Percentiles rank a stretch among this genome's conserved stretches.
phyloP scores from a whole-genome alignment of 805 yeast genomes.

The Schwanniomyces pseudopolymorphus region DNA sequence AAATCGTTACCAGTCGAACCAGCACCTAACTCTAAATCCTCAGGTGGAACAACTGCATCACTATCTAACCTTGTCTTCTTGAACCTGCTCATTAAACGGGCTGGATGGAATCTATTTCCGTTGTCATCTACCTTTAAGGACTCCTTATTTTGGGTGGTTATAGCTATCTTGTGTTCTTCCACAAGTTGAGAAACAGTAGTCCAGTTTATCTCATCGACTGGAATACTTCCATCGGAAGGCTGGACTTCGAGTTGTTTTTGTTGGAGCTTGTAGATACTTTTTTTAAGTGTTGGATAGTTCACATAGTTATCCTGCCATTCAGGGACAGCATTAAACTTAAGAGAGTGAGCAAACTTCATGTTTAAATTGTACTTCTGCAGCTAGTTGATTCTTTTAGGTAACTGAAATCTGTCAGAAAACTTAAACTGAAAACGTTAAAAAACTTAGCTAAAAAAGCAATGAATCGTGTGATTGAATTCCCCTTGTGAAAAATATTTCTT shows the following conservation, averaged over 20 bases:
- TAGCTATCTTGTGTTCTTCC: constrained; percentile 5
- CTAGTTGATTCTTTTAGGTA: background rate
- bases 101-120: constrained; percentile 5
- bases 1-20: constrained; percentile 5
- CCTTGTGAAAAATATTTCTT: constrained; percentile 1
- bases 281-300: constrained; percentile 51
- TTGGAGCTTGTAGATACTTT: constrained; percentile 55
- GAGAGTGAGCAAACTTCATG: constrained; percentile 52
- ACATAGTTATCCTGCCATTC: constrained; percentile 51
- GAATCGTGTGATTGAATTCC: constrained; percentile 9
- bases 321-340: constrained; percentile 53
- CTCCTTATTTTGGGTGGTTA: background rate
- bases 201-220: constrained; percentile 15
- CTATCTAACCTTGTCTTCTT: constrained; percentile 1
- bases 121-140: background rate
- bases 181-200: constrained; percentile 31
- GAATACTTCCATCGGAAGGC: constrained; percentile 24
- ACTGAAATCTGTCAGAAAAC: background rate
- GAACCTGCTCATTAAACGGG: constrained; percentile 7
- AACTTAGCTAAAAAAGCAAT: background rate
- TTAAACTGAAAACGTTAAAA: background rate
- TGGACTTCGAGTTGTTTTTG: constrained; percentile 28
- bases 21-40: constrained; percentile 1
- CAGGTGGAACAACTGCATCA: background rate
- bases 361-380: background rate